Evolutionary conservation across 1,284 basidiomycete species (phyloP).

Genomic region (Microbotryomycetes sp.): DNA sequence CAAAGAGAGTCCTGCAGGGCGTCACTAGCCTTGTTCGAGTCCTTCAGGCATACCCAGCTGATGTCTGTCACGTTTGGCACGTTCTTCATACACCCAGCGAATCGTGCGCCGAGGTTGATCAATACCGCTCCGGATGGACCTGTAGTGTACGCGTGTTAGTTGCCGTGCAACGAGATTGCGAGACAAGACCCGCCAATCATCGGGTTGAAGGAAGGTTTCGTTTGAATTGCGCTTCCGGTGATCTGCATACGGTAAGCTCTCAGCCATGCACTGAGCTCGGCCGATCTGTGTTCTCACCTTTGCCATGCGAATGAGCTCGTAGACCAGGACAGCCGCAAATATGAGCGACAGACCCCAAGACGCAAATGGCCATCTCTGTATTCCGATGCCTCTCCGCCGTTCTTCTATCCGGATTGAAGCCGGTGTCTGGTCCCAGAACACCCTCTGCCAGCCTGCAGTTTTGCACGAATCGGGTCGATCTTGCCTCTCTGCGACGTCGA

Average conservation of each 20-base stretch:
- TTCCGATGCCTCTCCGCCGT: conserved; percentile 62
- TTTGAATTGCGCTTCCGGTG: conserved; percentile 40
- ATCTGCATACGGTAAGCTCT: conserved; percentile 33
- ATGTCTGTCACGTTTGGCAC: conserved; percentile 34
- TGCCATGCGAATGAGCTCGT: conserved; percentile 57
- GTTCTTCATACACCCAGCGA: conserved; percentile 77
- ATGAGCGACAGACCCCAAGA: conserved; percentile 50
- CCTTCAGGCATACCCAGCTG: conserved; percentile 55
- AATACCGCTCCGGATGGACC: conserved; percentile 78
- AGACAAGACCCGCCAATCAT: conserved; percentile 60
- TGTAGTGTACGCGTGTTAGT: conserved; percentile 40
- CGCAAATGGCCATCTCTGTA: conserved; percentile 67
- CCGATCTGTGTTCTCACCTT: conserved; percentile 66
- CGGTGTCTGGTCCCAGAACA: conserved; percentile 35
- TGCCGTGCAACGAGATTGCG: too few species aligned
- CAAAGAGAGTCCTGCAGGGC: conserved; percentile 30
- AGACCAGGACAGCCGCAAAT: conserved; percentile 64
- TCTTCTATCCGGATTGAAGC: conserved; percentile 37
- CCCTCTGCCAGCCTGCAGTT: conserved; percentile 19
- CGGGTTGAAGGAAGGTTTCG: conserved; percentile 69
- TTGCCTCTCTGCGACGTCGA: conserved; percentile 15
- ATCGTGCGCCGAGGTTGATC: conserved; percentile 80
- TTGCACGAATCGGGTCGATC: conserved; percentile 10
- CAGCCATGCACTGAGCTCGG: conserved; percentile 64
- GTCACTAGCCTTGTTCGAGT: conserved; percentile 44